Evolutionary conservation across 495 filamentous ascomycete genomes (phyloP), one percentile per base, ranked within the genome.

Genomic region (Aspergillus baeticus): DNA sequence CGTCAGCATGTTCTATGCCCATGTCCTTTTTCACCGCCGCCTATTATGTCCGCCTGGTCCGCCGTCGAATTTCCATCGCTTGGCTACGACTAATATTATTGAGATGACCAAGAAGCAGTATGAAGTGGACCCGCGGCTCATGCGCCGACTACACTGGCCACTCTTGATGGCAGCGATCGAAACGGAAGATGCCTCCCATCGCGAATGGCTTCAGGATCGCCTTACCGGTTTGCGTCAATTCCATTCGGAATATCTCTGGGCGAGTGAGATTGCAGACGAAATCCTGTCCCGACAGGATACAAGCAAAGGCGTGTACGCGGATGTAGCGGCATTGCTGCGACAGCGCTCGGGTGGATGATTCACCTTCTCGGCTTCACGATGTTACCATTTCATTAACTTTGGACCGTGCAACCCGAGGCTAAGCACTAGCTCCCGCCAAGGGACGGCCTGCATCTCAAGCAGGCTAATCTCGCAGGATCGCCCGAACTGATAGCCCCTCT

Each of bases 121-220:
- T 35, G 42, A 68, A 1, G 62, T 65, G 10, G 69, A 72, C 18
- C 69, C 70, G 5, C 69, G 58, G 23, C 69, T 73, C 1, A 59
- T 73, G 0, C 71, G 71, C 14, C 66, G 77, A 7, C 53, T 79
- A 21, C 74, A 78, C 22, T 77, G 74, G 76, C 72, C 77, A 3
- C 57, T 81, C 0, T 61, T 81, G 36, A 75, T 77, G 71, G 77
- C 71, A 2, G 54, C 69, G 10, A 67, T 81, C 33, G 77, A 81
- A 53, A 76, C 72, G 5, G 61, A 64, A 1, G 69, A 77, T 31
- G 45, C 50, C 1, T 55, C 64, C 3, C 69, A 77, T n/a, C 74
- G 65, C 13, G 59, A 59, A 3, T 81, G 76, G 74, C 57, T 75
- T 2, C 64, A 69, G 17, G 62, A 73, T 23, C 68, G 72, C 34